A percentile compares a stretch with the other conserved stretches of the same genome.
These are phyloP conservation scores for Daphne laureola DNA, from an alignment of 441 rosid species.

Conservation along the genomic window DNA sequence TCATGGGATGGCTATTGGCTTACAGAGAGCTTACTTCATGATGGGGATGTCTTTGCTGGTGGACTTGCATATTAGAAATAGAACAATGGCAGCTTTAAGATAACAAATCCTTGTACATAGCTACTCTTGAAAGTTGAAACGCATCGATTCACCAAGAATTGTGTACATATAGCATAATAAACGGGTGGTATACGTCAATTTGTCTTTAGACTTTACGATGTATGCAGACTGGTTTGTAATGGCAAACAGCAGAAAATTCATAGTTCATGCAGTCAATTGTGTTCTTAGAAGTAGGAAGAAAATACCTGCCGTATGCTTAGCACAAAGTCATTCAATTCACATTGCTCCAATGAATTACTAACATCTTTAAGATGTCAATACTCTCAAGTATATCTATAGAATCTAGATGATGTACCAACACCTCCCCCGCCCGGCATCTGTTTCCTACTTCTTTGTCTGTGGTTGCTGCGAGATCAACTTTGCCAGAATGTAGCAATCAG, in stretches of 20 bases:
- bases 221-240: too few relatives aligned
- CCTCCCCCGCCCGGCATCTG: background rate
- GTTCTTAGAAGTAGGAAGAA: too few relatives aligned
- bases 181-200: too few relatives aligned
- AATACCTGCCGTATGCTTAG: too few relatives aligned
- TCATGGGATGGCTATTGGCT: conserved; percentile 97
- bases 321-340: conserved; percentile 1
- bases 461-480: conserved; percentile 42
- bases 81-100: conserved; percentile 6
- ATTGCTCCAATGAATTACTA: conserved; percentile 10
- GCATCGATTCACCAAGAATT: background rate
- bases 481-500: conserved; percentile 72
- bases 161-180: conserved; percentile 15
- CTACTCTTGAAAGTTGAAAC: too few relatives aligned
- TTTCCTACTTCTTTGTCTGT: conserved; percentile 41
- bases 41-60: conserved; percentile 77
- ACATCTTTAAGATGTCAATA: conserved; percentile 15
- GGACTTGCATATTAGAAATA: conserved; percentile 64
- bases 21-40: conserved; percentile 79
- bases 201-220: too few relatives aligned
- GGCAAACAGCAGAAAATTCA: too few relatives aligned
- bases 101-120: background rate
- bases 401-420: conserved; percentile 7
- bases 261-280: too few relatives aligned
- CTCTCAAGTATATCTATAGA: conserved; percentile 12